Evolutionary conservation across 192 early-diverging fungal genomes (phyloP).

Genomic region (Spizellomyces punctatus): DNA sequence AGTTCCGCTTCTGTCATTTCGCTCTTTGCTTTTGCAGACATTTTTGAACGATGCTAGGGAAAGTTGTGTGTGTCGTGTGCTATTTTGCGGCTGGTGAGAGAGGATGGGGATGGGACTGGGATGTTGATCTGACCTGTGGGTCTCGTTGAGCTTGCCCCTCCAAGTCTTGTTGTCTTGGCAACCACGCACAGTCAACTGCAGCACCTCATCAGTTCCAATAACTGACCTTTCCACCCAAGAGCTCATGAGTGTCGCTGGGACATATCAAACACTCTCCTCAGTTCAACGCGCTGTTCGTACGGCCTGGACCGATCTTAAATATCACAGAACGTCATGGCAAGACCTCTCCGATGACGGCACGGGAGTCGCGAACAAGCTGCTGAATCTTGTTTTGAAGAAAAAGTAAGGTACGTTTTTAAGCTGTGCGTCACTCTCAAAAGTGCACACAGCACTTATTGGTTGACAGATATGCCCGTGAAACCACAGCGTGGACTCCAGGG

Average conservation of each 20-base stretch:
- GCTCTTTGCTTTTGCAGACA: slow-evolving; percentile 29
- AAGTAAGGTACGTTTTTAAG: slow-evolving; percentile 1
- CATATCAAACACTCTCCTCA: too few relatives aligned
- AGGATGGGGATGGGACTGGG: too few relatives aligned
- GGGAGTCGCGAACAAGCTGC: slow-evolving; percentile 2
- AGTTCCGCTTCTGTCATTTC: slow-evolving; percentile 91
- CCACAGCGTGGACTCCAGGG: neutral
- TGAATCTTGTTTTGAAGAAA: slow-evolving; percentile 11
- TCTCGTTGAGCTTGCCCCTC: too few relatives aligned
- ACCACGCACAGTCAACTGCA: too few relatives aligned
- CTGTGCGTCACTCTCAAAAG: too few relatives aligned
- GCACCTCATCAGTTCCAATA: too few relatives aligned
- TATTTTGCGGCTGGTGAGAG: neutral
- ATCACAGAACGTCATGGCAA: slow-evolving; percentile 18
- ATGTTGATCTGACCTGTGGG: too few relatives aligned
- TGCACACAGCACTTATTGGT: neutral
- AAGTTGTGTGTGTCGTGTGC: neutral
- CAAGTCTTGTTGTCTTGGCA: too few relatives aligned
- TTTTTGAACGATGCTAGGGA: neutral
- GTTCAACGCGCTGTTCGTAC: slow-evolving; percentile 22
- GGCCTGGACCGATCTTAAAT: slow-evolving; percentile 11
- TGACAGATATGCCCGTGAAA: neutral
- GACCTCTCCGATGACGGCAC: slow-evolving; percentile 18
- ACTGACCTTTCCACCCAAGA: too few relatives aligned
- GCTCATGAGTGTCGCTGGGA: too few relatives aligned